Evolutionary conservation across 768 basidiomycete genomes (phyloP), one percentile per base, ranked within the genome.

Genomic region (Leccinum arenicola): DNA sequence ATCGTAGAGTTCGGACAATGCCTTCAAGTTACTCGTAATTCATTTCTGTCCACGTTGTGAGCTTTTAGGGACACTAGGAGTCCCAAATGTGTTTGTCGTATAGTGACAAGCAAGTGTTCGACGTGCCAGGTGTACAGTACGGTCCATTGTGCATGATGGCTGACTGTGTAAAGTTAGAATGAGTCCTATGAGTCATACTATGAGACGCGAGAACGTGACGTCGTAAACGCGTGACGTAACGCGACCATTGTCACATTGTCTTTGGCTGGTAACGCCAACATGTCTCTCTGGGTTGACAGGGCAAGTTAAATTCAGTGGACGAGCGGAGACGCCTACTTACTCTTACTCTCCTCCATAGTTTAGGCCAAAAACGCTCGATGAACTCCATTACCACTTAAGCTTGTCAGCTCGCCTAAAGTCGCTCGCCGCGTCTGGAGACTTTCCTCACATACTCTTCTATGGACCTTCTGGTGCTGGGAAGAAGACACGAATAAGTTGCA

Each of bases 361-460:
- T 70, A 88, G 96, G 52, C 96, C 96, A 10, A 83, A 86, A 60
- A 81, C 86, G 1, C 83, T 99, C 17, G 87, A 91, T 64, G 86
- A 88, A 27, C 84, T 99, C 55, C 88, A 95, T 69, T 98, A 99
- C 73, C 96, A 98, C 70, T 71, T 78, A 35, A 83, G 81, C 45
- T 85, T 99, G 33, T 92, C 95, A 19, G 78, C 82, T 23, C 84
- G 96, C 25, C 78, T 98, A 33, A 83, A 82, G 60, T 89, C 95
- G 2, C 78, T 98, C 61, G 88, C 95, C 0, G 82, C 86, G 1
- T 88, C 92, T 1, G 92, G 93, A 1, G 95, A 98, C 78, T 98
- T 99, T 70, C 96, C 96, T 8, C 96, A 99, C 71, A 87, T 97
- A 78, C 84, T 99, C 2, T 96, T 98, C 77, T 99, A 98, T 69